These are phyloP conservation scores for Botrytis hyacinthi DNA, from an alignment of 2,329 filamentous ascomycete genomes.

Conservation along the genomic window DNA sequence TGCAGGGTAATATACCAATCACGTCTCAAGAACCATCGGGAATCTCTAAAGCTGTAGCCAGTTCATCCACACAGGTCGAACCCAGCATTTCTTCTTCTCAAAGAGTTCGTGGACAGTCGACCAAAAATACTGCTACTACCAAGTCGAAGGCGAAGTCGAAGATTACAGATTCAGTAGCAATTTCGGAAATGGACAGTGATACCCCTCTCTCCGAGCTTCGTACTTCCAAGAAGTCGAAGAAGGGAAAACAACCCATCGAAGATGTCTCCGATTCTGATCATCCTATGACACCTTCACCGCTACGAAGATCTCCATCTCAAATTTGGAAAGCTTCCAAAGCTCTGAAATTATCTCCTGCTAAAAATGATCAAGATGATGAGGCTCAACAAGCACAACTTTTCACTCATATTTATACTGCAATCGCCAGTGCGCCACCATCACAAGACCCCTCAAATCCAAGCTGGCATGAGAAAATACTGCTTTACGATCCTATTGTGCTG, in stretches of 20 bases:
- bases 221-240: constrained; percentile 37
- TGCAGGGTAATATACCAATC: constrained; percentile 31
- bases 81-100: constrained; percentile 37
- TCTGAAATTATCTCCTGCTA: constrained; percentile 20
- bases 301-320: constrained; percentile 30
- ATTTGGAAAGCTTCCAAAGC: constrained; percentile 24
- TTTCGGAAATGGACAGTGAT: constrained; percentile 28
- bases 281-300: constrained; percentile 31
- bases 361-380: constrained; percentile 20
- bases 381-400: constrained; percentile 50
- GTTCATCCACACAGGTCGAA: constrained; percentile 26
- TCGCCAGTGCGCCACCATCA: constrained; percentile 51
- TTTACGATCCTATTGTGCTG: constrained; percentile 87
- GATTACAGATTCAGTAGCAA: constrained; percentile 28
- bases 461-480: constrained; percentile 90
- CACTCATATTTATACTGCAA: constrained; percentile 52
- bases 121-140: constrained; percentile 38
- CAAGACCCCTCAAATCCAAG: constrained; percentile 54
- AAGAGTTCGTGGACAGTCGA: constrained; percentile 43
- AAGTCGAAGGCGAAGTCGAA: constrained; percentile 26
- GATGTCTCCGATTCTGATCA: constrained; percentile 54
- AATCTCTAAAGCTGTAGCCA: constrained; percentile 5
- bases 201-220: constrained; percentile 28
- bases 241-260: constrained; percentile 33
- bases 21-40: neutral